Evolutionary conservation across 345 rosid species (phyloP).

Genomic region (Salix purpurea): DNA sequence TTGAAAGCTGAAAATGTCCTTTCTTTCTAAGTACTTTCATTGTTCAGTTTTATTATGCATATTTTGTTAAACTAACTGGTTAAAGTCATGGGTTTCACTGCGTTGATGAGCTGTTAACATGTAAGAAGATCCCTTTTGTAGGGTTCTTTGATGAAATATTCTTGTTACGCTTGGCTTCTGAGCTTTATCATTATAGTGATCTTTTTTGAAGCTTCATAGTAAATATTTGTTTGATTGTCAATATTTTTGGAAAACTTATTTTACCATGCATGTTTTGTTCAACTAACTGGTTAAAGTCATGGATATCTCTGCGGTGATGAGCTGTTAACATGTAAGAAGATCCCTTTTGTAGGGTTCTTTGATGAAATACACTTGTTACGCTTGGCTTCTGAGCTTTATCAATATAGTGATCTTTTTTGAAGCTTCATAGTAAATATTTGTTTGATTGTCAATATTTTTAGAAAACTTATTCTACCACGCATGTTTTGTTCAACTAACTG

Average conservation of each 20-base stretch:
- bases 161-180: slow-evolving; percentile 26
- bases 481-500: too few species aligned
- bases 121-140: slow-evolving; percentile 31
- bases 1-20: neutral
- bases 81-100: neutral
- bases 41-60: neutral
- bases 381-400: slow-evolving; percentile 1
- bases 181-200: neutral
- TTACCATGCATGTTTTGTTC: too few species aligned
- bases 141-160: slow-evolving; percentile 45
- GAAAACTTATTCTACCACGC: too few species aligned
- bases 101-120: slow-evolving; percentile 55
- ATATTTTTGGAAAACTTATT: too few species aligned
- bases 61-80: neutral
- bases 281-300: neutral
- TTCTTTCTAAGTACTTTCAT: neutral
- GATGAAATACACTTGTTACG: slow-evolving; percentile 47
- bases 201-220: too few species aligned
- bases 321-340: slow-evolving; percentile 47
- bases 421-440: too few species aligned
- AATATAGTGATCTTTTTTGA: too few species aligned
- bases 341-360: slow-evolving; percentile 33
- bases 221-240: too few species aligned
- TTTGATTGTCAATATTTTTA: too few species aligned
- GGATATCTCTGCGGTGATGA: slow-evolving; percentile 38